Evolutionary conservation across 768 basidiomycete genomes (phyloP).

Genomic region (Heimioporus sp.): DNA sequence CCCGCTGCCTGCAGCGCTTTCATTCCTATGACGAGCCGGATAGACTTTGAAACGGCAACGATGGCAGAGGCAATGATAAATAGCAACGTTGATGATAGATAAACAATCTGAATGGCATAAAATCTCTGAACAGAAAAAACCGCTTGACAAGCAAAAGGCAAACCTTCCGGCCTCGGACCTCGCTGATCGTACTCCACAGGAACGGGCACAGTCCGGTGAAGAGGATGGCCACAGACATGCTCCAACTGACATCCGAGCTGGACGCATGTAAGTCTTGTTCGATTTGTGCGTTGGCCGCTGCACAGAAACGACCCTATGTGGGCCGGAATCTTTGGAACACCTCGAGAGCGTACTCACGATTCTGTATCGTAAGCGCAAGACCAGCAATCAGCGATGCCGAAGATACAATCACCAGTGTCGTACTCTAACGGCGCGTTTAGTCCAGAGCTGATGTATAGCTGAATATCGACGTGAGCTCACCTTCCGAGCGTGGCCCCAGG

Average conservation of each 20-base stretch:
- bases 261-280: slow-evolving; percentile 59
- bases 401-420: slow-evolving; percentile 25
- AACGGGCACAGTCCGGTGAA: slow-evolving; percentile 68
- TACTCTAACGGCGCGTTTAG: slow-evolving; percentile 11
- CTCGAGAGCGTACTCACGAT: slow-evolving; percentile 18
- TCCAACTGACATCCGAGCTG: slow-evolving; percentile 60
- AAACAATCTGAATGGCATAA: slow-evolving; percentile 43
- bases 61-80: slow-evolving; percentile 57
- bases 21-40: slow-evolving; percentile 63
- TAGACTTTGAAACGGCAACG: slow-evolving; percentile 55
- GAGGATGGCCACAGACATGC: slow-evolving; percentile 67
- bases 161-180: slow-evolving; percentile 75
- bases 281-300: slow-evolving; percentile 70
- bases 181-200: slow-evolving; percentile 69
- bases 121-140: neutral
- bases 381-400: slow-evolving; percentile 29
- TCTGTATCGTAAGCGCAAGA: slow-evolving; percentile 24
- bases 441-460: neutral
- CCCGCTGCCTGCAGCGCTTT: slow-evolving; percentile 63
- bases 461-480: slow-evolving; percentile 26
- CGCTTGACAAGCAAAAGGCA: neutral
- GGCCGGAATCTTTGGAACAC: neutral
- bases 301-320: neutral
- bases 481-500: slow-evolving; percentile 56
- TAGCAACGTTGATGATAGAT: slow-evolving; percentile 50